A percentile compares a stretch with the other conserved stretches of the same genome.
These are phyloP conservation scores for Eleusine coracana DNA, from an alignment of 176 grass and related monocot genomes.

Conservation along the genomic window DNA sequence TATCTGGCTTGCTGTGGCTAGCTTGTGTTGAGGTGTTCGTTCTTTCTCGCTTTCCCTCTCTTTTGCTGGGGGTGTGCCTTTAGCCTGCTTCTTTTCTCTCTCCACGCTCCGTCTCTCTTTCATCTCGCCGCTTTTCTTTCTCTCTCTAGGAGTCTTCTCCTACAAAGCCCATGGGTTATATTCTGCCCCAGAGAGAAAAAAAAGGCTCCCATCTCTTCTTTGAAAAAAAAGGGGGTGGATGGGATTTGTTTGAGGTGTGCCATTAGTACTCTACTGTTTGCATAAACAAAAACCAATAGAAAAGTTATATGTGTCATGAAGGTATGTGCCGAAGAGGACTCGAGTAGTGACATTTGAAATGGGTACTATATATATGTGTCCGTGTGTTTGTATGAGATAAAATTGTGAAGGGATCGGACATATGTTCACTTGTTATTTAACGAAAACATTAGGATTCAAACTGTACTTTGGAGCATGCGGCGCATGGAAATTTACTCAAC, in stretches of 20 bases:
- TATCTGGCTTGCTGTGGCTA: not conserved
- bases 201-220: constrained; percentile 42
- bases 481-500: no score
- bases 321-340: no score
- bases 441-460: not conserved
- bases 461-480: not conserved
- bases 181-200: constrained; percentile 46
- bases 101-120: not conserved
- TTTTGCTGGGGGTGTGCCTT: constrained; percentile 34
- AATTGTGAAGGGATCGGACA: no score
- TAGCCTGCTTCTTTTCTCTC: constrained; percentile 19
- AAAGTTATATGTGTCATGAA: no score
- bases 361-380: no score
- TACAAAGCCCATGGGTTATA: constrained; percentile 66
- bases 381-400: no score
- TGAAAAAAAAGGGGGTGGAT: constrained; percentile 41
- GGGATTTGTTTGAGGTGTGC: constrained; percentile 25
- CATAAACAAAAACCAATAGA: no score
- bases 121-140: not conserved
- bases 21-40: constrained; percentile 32
- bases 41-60: constrained; percentile 33
- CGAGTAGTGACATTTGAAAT: no score
- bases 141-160: constrained; percentile 57
- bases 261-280: not conserved
- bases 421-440: not conserved